Conservation (phyloP, 768 basidiomycete genomes). For the Trametes cingulata region DNA sequence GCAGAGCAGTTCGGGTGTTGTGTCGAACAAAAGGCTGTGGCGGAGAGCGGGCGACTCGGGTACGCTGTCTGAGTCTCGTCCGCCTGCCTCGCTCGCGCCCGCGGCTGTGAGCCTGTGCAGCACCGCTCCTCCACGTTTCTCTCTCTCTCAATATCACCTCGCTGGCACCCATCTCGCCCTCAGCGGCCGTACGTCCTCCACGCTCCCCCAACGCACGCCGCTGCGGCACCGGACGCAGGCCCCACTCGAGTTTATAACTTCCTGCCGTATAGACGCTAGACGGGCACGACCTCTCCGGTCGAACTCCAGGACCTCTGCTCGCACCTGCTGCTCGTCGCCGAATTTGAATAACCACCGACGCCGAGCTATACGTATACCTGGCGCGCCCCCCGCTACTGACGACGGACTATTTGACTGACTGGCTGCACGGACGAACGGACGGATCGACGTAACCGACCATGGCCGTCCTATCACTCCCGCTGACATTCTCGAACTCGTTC, state of each 20-base stretch:
- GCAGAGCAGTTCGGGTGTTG: background rate
- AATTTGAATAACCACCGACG: background rate
- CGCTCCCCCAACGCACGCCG: slow-evolving; percentile 23
- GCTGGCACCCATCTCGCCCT: background rate
- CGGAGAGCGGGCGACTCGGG: slow-evolving; percentile 14
- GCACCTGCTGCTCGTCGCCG: slow-evolving; percentile 2
- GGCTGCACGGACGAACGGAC: background rate
- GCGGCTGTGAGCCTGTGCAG: slow-evolving; percentile 7
- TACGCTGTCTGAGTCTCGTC: slow-evolving; percentile 10
- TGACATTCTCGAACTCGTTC: slow-evolving; percentile 89
- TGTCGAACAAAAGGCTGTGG: slow-evolving; percentile 3
- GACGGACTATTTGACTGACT: background rate
- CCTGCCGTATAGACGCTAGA: background rate
- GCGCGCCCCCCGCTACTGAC: background rate
- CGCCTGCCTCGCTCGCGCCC: background rate
- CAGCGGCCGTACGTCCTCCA: slow-evolving; percentile 5
- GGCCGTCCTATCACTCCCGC: slow-evolving; percentile 89
- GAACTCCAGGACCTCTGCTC: too few relatives aligned
- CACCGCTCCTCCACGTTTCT: slow-evolving; percentile 15
- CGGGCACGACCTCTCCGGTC: background rate
- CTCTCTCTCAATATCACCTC: slow-evolving; percentile 10
- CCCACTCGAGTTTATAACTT: slow-evolving; percentile 1
- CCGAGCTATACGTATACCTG: background rate
- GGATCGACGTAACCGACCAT: slow-evolving; percentile 40
- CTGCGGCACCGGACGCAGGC: slow-evolving; percentile 16